Evolutionary conservation across 2,329 filamentous ascomycete species (phyloP).

Genomic region (Stemphylium beticola): DNA sequence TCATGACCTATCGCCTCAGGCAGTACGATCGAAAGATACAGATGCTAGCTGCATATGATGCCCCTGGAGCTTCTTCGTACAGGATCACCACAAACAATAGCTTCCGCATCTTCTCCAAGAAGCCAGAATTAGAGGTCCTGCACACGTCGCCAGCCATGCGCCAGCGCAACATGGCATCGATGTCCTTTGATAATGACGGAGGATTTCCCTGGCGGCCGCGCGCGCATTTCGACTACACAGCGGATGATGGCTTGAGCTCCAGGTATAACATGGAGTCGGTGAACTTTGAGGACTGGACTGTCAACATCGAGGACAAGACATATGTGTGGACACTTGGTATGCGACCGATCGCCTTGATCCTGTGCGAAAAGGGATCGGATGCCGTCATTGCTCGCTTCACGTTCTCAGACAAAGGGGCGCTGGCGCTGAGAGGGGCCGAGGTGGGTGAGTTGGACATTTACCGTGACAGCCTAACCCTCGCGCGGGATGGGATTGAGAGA

Average conservation of each 20-base stretch:
- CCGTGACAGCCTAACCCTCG: conserved; percentile 29
- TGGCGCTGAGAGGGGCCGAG: conserved; percentile 36
- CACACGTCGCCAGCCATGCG: conserved; percentile 23
- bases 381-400: conserved; percentile 41
- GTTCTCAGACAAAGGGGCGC: conserved; percentile 34
- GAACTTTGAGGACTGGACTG: conserved; percentile 41
- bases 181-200: conserved; percentile 38
- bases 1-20: conserved; percentile 29
- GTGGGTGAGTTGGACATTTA: conserved; percentile 38
- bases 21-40: conserved; percentile 35
- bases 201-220: conserved; percentile 44
- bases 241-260: conserved; percentile 10
- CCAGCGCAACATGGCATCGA: conserved; percentile 32
- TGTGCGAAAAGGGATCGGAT: conserved; percentile 23
- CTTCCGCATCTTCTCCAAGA: conserved; percentile 42
- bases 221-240: conserved; percentile 31
- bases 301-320: conserved; percentile 18
- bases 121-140: conserved; percentile 40
- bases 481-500: conserved; percentile 32
- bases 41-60: conserved; percentile 28
- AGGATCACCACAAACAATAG: conserved; percentile 30
- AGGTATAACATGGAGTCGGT: conserved; percentile 38
- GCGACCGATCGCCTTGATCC: conserved; percentile 29
- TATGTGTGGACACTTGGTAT: conserved; percentile 37
- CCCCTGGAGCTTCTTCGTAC: conserved; percentile 27